Evolutionary conservation across 106 monocot genomes (phyloP).

Genomic region (Iris macrosiphon): DNA sequence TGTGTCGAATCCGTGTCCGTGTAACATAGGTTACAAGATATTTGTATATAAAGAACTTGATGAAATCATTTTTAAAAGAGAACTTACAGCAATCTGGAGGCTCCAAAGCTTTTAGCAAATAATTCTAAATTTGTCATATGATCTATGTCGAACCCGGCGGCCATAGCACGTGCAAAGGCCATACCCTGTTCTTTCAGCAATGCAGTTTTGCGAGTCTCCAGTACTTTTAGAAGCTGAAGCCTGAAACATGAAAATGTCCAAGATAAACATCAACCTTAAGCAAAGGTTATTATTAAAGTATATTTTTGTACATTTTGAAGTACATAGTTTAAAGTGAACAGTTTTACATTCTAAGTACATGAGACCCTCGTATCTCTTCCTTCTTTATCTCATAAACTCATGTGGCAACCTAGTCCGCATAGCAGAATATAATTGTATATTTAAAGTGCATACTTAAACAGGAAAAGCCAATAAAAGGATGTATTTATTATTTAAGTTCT

Average conservation of each 20-base stretch:
- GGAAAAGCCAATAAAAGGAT: neutral
- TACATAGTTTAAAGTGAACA: too few species aligned
- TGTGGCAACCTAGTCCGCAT: too few species aligned
- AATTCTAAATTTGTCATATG: slow-evolving; percentile 52
- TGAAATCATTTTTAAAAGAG: too few species aligned
- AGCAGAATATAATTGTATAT: too few species aligned
- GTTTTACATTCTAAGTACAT: too few species aligned
- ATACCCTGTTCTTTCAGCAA: slow-evolving; percentile 88
- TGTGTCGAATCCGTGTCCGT: too few species aligned
- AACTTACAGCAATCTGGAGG: slow-evolving; percentile 72
- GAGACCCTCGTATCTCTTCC: too few species aligned
- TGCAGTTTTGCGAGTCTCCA: slow-evolving; percentile 61
- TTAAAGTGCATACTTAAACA: neutral
- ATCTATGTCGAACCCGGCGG: slow-evolving; percentile 85
- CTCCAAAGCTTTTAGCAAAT: slow-evolving; percentile 88
- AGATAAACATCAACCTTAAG: neutral
- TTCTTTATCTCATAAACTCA: too few species aligned
- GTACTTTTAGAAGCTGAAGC: slow-evolving; percentile 69
- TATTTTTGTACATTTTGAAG: too few species aligned
- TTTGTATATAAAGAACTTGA: too few species aligned
- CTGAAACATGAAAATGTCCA: slow-evolving; percentile 23
- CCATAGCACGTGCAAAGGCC: slow-evolving; percentile 90
- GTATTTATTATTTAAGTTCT: neutral
- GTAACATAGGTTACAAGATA: too few species aligned
- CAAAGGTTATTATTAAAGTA: too few species aligned